Conservation (phyloP, 2,329 filamentous ascomycete genomes). For the Boeremia exigua region DNA sequence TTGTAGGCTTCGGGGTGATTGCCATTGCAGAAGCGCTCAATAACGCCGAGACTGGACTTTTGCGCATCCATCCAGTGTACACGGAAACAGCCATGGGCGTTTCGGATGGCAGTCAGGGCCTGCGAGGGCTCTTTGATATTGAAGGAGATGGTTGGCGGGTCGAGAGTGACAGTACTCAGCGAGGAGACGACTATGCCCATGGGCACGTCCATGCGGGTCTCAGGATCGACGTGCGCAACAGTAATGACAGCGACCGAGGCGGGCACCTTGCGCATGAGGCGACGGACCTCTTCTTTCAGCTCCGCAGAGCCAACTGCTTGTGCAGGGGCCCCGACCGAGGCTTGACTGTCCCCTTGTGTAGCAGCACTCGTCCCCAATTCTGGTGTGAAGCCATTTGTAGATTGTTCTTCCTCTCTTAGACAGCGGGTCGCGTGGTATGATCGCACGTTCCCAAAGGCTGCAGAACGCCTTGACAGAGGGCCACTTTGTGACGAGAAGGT, state of each 20-base stretch:
- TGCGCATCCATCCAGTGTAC: conserved; percentile 57
- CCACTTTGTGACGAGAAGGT: neutral
- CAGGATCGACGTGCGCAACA: conserved; percentile 26
- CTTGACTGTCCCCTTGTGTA: neutral
- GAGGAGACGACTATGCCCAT: conserved; percentile 65
- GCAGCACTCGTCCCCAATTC: neutral
- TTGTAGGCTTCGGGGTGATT: conserved; percentile 33
- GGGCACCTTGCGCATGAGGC: conserved; percentile 61
- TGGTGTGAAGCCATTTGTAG: neutral
- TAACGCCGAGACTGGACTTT: conserved; percentile 35
- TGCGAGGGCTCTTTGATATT: conserved; percentile 64
- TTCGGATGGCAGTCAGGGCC: conserved; percentile 61
- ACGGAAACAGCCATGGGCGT: conserved; percentile 50
- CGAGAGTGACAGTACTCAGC: conserved; percentile 64
- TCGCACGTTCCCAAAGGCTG: neutral
- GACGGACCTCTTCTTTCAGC: conserved; percentile 26
- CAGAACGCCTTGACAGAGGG: neutral
- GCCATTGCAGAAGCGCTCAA: conserved; percentile 38
- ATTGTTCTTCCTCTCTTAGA: neutral
- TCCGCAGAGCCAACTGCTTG: neutral
- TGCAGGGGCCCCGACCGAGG: neutral
- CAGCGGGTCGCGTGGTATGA: conserved; percentile 4
- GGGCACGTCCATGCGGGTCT: conserved; percentile 22
- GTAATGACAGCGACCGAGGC: conserved; percentile 66
- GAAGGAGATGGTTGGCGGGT: conserved; percentile 67